Percentiles rank a stretch among this genome's conserved stretches.
Conservation (phyloP, 192 early-diverging fungal species). For the Umbelopsis sp. region DNA sequence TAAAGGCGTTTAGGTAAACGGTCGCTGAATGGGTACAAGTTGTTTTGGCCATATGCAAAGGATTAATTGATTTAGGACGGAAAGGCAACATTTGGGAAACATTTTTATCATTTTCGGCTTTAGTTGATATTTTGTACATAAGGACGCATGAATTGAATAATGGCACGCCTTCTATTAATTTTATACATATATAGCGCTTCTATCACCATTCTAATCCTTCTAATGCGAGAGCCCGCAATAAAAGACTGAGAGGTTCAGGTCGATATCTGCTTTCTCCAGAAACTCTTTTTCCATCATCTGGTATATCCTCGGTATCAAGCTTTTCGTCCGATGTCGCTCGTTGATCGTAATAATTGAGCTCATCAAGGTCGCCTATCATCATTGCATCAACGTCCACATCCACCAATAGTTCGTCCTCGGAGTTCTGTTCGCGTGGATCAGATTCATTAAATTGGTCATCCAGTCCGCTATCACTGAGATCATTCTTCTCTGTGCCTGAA, state of each 20-base stretch:
- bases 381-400: constrained; percentile 37
- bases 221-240: constrained; percentile 44
- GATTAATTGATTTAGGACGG: no score
- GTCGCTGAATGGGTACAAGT: no score
- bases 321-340: not conserved
- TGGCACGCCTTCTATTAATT: not conserved
- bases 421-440: not conserved
- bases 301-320: constrained; percentile 21
- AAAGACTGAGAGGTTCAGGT: constrained; percentile 30
- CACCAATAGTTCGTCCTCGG: constrained; percentile 27
- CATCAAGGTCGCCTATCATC: constrained; percentile 31
- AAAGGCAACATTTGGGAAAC: no score
- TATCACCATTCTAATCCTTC: constrained; percentile 35
- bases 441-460: constrained; percentile 5
- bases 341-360: constrained; percentile 32
- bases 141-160: no score
- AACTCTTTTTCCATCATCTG: constrained; percentile 21
- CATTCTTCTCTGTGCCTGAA: not conserved
- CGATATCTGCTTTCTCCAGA: constrained; percentile 20
- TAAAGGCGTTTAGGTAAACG: not conserved
- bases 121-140: no score
- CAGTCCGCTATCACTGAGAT: not conserved
- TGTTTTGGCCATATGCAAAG: not conserved
- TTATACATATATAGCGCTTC: not conserved
- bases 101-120: no score